phyloP scores from a whole-genome alignment of 2,329 filamentous ascomycete genomes.

The Colletotrichum plurivorum region DNA sequence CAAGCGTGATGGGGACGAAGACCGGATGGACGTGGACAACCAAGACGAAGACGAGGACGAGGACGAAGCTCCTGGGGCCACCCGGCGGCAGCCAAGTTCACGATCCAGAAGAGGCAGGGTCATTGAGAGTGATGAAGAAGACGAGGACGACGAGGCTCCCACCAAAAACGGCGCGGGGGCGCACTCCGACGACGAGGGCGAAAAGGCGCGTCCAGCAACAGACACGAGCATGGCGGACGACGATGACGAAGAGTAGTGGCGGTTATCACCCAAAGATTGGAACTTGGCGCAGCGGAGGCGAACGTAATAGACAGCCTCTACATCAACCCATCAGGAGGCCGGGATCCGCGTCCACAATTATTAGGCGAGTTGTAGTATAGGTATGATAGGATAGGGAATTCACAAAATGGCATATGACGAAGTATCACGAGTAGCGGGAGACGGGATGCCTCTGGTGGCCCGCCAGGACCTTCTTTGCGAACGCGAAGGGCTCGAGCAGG shows the following conservation, averaged over 20 bases:
- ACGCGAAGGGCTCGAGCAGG: background rate
- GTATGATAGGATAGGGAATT: constrained; percentile 32
- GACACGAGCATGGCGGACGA: constrained; percentile 60
- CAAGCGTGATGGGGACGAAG: constrained; percentile 48
- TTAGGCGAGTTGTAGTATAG: constrained; percentile 33
- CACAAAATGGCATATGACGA: constrained; percentile 33
- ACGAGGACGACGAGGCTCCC: constrained; percentile 54
- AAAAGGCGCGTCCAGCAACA: constrained; percentile 44
- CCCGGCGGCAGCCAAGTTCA: constrained; percentile 59
- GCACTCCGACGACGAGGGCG: constrained; percentile 43
- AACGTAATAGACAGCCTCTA: constrained; percentile 2
- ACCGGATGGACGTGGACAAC: constrained; percentile 69
- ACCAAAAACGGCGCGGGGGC: constrained; percentile 38
- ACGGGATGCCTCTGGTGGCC: background rate
- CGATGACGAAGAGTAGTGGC: constrained; percentile 48
- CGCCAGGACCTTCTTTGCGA: background rate
- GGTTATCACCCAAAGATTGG: background rate
- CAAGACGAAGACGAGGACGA: constrained; percentile 56
- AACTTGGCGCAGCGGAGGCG: constrained; percentile 7
- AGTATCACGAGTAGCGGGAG: background rate
- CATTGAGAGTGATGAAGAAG: constrained; percentile 69
- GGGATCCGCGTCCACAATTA: constrained; percentile 27
- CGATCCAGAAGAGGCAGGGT: constrained; percentile 66
- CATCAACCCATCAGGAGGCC: constrained; percentile 13
- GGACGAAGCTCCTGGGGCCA: constrained; percentile 67